Base-by-base conservation (phyloP, 306 rosid species). In the Malus sylvestris region DNA sequence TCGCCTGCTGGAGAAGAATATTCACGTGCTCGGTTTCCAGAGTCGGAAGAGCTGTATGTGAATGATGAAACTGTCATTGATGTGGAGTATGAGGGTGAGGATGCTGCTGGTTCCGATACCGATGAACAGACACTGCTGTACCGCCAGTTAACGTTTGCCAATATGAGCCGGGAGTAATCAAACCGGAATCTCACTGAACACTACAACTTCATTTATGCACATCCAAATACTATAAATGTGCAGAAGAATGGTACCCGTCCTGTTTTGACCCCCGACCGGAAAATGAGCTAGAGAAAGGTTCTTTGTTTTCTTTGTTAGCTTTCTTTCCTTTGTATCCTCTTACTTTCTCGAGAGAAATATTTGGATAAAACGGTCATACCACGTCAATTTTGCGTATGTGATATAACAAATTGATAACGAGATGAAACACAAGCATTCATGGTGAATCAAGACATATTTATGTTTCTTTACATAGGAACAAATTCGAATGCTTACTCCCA, bases 121-220 rank as follows among this genome's bases (percentile, higher is more conserved):
- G 98, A 91, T 42, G 96, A 91, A 44, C 82, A 87, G 70, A 66
- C 67, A 18, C 83, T 87, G 68, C 87, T 91, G 67, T 77, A 81
- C 83, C 83, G 85, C 70, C 89, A 86, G 83, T 68, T 82, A 79
- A 87, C 89, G 62, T 76, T 81, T 29, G 76, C 93, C 69, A 72
- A 86, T 69, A 45, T 60, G 38, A 78, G 79, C 69, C 78, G 76
- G 45, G 69, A 73, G 72, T 86, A 71, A 71, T 49, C 38, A 18
- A 40, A 13, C n/a, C 6, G 9, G 42, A 53, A 42, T 77, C 57
- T 0, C 57, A 32, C 66, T 20, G 78, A 66, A 19, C 61, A 60
- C 35, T 52, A 18, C 12, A 49, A n/a, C 55, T 53, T 30, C 58
- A 40, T 71, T 38, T 18, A 13, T 19, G 72, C 72, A 78, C 61